These are phyloP conservation scores for Mortierella alpina DNA, from an alignment of 192 early-diverging fungal species.

Conservation along the genomic window DNA sequence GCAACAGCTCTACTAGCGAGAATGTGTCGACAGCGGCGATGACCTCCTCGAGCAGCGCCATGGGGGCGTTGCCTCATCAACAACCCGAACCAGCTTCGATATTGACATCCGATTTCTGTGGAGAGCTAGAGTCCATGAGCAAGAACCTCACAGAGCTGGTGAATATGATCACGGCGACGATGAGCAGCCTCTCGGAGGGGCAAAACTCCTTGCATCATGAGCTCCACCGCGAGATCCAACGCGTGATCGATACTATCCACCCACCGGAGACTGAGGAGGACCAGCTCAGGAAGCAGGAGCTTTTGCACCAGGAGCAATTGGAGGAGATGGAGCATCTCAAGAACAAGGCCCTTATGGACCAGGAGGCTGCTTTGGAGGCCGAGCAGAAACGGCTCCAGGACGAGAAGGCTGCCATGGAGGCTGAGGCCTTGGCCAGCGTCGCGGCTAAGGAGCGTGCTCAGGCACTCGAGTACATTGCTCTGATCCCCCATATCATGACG, in stretches of 20 bases:
- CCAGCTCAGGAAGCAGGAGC: not conserved
- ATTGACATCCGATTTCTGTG: not conserved
- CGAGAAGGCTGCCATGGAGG: not conserved
- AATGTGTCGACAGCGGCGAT: too few relatives aligned
- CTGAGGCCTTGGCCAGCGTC: not conserved
- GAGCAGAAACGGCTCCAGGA: not conserved
- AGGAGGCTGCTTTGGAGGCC: not conserved
- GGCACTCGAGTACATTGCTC: conserved; percentile 1
- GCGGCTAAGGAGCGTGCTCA: not conserved
- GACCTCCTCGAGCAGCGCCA: too few relatives aligned
- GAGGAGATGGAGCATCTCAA: not conserved
- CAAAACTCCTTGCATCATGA: conserved; percentile 10
- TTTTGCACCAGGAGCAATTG: not conserved
- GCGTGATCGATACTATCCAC: conserved; percentile 8
- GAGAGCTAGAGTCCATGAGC: conserved; percentile 25
- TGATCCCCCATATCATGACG: conserved; percentile 17
- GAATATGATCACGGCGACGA: not conserved
- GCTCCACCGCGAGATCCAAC: conserved; percentile 2
- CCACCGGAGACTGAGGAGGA: conserved; percentile 4
- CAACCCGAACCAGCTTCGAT: too few relatives aligned
- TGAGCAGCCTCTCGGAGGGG: not conserved
- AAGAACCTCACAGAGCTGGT: not conserved
- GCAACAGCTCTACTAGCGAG: too few relatives aligned
- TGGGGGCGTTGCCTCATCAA: too few relatives aligned
- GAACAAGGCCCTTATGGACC: not conserved